These are phyloP conservation scores for Solanum commersonii DNA, from an alignment of 257 asterid species.

Conservation along the genomic window DNA sequence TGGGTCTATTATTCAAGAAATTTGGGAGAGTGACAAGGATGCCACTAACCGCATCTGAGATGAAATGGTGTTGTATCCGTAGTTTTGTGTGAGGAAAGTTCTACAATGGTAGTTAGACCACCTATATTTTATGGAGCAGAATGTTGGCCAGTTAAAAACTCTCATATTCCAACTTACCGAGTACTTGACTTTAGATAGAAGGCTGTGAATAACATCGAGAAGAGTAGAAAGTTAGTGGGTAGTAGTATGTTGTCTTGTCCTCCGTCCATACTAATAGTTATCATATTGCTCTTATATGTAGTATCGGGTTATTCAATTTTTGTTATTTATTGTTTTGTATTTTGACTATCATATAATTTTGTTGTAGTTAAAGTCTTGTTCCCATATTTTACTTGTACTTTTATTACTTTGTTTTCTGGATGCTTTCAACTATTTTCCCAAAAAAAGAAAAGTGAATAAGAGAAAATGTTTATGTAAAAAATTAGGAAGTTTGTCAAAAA, in stretches of 20 bases:
- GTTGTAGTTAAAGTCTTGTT: neutral
- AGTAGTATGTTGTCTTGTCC: neutral
- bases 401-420: neutral
- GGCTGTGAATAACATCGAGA: rapidly evolving
- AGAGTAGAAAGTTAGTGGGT: neutral
- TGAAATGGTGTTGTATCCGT: neutral
- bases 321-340: too few relatives aligned
- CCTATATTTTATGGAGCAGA: too few relatives aligned
- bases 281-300: neutral
- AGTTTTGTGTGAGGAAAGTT: neutral
- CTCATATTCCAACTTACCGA: too few relatives aligned
- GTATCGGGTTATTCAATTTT: neutral
- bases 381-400: neutral
- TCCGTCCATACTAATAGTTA: neutral
- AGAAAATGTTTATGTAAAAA: neutral
- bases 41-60: neutral
- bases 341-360: too few relatives aligned
- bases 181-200: neutral
- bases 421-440: neutral
- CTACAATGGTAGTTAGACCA: neutral
- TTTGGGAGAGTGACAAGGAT: neutral
- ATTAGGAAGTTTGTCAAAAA: neutral
- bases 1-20: neutral
- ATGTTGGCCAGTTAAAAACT: too few relatives aligned
- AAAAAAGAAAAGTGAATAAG: neutral